Evolutionary conservation across 2,329 filamentous ascomycete genomes (phyloP), one percentile per base, ranked within the genome.

Genomic region (Hypoxylon sp.): DNA sequence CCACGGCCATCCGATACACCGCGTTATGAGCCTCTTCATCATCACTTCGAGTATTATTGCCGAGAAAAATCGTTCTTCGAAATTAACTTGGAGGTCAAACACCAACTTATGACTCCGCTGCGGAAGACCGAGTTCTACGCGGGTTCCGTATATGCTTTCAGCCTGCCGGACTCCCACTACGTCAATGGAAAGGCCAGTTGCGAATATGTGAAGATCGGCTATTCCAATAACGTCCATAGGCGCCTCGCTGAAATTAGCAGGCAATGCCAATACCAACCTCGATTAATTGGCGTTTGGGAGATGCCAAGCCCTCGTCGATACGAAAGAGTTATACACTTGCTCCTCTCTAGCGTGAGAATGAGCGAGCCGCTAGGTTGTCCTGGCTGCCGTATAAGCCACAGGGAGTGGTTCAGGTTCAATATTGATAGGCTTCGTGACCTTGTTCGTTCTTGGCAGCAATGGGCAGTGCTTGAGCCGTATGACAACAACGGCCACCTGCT

Each of bases 181-280:
- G 48, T 51, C 3, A 38, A 51, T 14, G 30, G 30, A 24, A 36
- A 33, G 3, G 11, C 32, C 12, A 24, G 48, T 38, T 20, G 18
- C 4, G 32, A 36, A 32, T 36, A 51, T 14, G 48, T 51, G 24
- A 51, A 51, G 20, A 51, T 38, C 38, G 30, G 48, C 16, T 38
- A 22, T 20, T 51, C 36, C 6, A 51, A 38, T 14, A 51, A 38
- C 20, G 16, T 33, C 30, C 18, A 36, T n/a, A 36, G 48, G 12
- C 48, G 30, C 18, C 30, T 51, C 16, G 18, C 30, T n/a, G 48
- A 51, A 8, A 51, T 51, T 24, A 26, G 18, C 36, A 20, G 36
- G n/a, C 11, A 20, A 9, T 40, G 36, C 11, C 36, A 40, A 40
- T 40, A 40, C 36, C 7, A 40, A 18, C 36, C 36, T 40, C 16